A percentile compares a stretch with the other conserved stretches of the same genome.
These are phyloP conservation scores for Seminavis robusta DNA, from an alignment of 108 stramenopile genomes.

Conservation along the genomic window DNA sequence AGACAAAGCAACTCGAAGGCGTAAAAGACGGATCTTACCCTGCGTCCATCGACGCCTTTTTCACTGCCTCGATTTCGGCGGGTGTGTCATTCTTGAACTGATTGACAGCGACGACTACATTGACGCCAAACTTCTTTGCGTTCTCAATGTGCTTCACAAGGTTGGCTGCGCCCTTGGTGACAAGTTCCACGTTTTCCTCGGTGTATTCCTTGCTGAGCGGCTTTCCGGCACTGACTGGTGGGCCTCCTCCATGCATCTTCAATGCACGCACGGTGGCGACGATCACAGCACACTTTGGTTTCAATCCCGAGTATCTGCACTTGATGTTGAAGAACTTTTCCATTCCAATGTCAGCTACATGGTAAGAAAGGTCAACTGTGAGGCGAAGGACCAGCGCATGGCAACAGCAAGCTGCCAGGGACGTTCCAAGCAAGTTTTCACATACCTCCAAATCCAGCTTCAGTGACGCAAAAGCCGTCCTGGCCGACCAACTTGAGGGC, in stretches of 20 bases:
- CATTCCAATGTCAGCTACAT: conserved; percentile 91
- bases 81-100: conserved; percentile 90
- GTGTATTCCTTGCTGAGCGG: conserved; percentile 81
- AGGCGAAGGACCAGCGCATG: not conserved
- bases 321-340: conserved; percentile 99
- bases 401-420: too few relatives aligned
- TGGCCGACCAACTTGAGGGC: conserved; percentile 87
- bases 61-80: conserved; percentile 90
- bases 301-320: conserved; percentile 86
- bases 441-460: conserved; percentile 98
- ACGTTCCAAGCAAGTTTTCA: too few relatives aligned
- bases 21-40: too few relatives aligned
- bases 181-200: conserved; percentile 75
- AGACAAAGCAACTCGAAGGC: too few relatives aligned
- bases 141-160: conserved; percentile 92
- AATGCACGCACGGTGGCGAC: conserved; percentile 98
- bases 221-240: conserved; percentile 88
- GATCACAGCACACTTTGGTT: conserved; percentile 93
- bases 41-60: conserved; percentile 75
- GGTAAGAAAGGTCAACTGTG: not conserved
- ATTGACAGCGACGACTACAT: conserved; percentile 93
- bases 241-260: conserved; percentile 99
- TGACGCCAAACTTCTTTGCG: conserved; percentile 94
- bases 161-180: conserved; percentile 83
- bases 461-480: conserved; percentile 96